Conservation (phyloP, 768 basidiomycete species). For the Lentinula raphanica region DNA sequence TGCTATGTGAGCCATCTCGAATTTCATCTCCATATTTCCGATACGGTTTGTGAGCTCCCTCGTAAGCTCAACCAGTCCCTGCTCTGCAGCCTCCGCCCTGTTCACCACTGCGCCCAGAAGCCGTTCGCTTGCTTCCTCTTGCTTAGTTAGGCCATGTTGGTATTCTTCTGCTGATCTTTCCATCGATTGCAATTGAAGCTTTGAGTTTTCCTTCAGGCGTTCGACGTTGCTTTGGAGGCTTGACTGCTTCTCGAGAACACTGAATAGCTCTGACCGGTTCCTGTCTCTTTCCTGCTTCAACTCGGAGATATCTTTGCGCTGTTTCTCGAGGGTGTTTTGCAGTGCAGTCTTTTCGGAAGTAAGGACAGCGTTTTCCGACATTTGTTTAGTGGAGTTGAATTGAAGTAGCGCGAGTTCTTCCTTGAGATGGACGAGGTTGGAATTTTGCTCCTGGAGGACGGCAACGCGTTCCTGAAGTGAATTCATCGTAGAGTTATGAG, state of each 20-base stretch:
- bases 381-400: slow-evolving; percentile 18
- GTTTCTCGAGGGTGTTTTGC: not conserved
- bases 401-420: not conserved
- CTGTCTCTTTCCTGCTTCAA: not conserved
- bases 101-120: slow-evolving; percentile 21
- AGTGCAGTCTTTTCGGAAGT: not conserved
- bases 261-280: not conserved
- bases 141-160: slow-evolving; percentile 13
- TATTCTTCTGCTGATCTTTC: not conserved
- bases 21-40: not conserved
- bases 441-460: not conserved
- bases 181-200: not conserved
- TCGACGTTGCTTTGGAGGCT: not conserved
- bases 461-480: slow-evolving; percentile 2
- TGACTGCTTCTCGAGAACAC: not conserved
- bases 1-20: not conserved
- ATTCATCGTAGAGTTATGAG: not conserved
- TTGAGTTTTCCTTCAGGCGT: not conserved
- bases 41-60: slow-evolving; percentile 12
- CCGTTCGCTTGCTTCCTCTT: slow-evolving; percentile 11
- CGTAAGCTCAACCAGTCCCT: slow-evolving; percentile 18
- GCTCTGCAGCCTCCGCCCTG: slow-evolving; percentile 24
- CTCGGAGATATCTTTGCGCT: not conserved
- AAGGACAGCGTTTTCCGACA: slow-evolving; percentile 12
- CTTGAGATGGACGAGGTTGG: not conserved